Base-by-base conservation (phyloP, 441 rosid species). In the Cnidoscolus chayamansa region DNA sequence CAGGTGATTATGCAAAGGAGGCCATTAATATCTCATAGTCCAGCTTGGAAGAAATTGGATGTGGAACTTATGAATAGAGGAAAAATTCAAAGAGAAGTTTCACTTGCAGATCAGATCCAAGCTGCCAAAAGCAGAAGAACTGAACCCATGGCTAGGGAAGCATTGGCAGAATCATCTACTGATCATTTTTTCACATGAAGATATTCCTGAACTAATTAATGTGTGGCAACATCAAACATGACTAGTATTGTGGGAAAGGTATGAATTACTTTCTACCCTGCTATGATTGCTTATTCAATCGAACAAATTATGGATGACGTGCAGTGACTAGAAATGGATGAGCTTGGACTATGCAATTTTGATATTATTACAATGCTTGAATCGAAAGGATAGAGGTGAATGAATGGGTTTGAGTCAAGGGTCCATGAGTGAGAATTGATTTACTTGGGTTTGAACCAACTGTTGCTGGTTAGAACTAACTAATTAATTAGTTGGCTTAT, bases 91-190 rank as follows among this genome's bases (percentile, higher is more conserved):
- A 85, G 77, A 51, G 81, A 81, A 74, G 77, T 81, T 72, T 86
- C 94, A 10, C 89, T 94, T 57, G 93, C 94, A 10, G 97, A 91
- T 67, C 93, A 91, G 87, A 91, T 93, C 76, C 85, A 49, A 78
- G 92, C 88, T 0, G 94, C 96, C 66, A 93, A 84, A 76, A 87
- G 57, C 69, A 88, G 60, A 81, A 79, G 86, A 80, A 79, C 79
- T 69, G 82, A 88, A 74, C 61, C 67, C 54, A 20, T 55, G 45
- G 62, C 67, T 51, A 35, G 53, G 43, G 78, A 81, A 53, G 70
- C 77, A 54, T 68, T 70, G 50, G 75, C 74, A 65, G 70, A 72
- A 65, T 74, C 81, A 61, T 75, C 75, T 13, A 13, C 71, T 31
- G 11, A 69, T 16, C 16, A 37, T 62, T 63, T 50, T 47, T 74